These are phyloP conservation scores for Pseudogymnoascus pannorum DNA, from an alignment of 2,329 filamentous ascomycete genomes.

Conservation along the genomic window DNA sequence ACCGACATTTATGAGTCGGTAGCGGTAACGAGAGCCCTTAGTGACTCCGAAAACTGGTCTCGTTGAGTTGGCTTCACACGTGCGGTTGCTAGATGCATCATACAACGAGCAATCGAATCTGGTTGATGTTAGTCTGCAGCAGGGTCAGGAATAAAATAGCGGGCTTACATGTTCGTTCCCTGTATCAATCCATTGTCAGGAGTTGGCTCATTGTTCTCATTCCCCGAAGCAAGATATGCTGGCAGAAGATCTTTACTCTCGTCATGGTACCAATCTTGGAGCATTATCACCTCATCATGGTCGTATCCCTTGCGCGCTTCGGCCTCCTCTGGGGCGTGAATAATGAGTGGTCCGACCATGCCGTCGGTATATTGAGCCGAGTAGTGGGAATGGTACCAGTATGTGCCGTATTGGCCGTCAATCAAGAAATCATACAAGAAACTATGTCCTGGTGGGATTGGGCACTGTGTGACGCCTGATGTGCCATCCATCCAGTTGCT, in stretches of 20 bases:
- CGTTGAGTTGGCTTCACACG: constrained; percentile 1
- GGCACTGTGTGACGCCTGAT: constrained; percentile 52
- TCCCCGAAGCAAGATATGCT: constrained; percentile 34
- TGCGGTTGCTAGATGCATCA: constrained; percentile 38
- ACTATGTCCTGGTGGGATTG: constrained; percentile 44
- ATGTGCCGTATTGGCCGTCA: constrained; percentile 37
- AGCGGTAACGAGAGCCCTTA: constrained; percentile 36
- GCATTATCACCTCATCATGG: constrained; percentile 54
- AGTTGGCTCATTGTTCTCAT: constrained; percentile 34
- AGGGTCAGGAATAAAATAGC: constrained; percentile 13
- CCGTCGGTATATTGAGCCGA: constrained; percentile 39
- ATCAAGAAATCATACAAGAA: constrained; percentile 25
- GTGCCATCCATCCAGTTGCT: constrained; percentile 38
- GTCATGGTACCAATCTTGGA: constrained; percentile 70
- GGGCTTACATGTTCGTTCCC: constrained; percentile 36
- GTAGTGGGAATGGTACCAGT: constrained; percentile 58
- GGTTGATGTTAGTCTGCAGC: background rate
- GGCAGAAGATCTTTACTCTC: constrained; percentile 36
- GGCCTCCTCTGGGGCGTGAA: constrained; percentile 50
- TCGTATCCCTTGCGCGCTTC: constrained; percentile 48
- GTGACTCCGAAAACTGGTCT: constrained; percentile 6
- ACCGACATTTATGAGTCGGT: constrained; percentile 63
- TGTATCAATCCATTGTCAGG: constrained; percentile 42
- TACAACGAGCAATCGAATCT: constrained; percentile 32
- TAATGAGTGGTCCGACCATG: constrained; percentile 51